A percentile compares a stretch with the other conserved stretches of the same genome.
Evolutionary conservation across 768 basidiomycete genomes (phyloP).

Genomic region (Mycena alexandri): DNA sequence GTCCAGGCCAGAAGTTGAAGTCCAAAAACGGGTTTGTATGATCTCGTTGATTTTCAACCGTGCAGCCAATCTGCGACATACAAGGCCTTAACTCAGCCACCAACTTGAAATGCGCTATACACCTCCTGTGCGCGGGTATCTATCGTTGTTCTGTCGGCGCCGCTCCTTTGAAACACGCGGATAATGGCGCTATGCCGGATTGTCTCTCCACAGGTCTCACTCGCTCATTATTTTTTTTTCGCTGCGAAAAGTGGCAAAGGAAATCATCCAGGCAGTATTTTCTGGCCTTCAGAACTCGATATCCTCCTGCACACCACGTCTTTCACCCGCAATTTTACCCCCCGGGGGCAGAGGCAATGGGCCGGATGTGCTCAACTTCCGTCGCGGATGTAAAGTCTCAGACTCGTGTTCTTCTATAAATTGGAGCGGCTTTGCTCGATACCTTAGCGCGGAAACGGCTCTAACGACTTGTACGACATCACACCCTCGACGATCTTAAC

Average conservation of each 20-base stretch:
- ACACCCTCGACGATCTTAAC: background rate
- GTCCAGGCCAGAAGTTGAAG: too few species aligned
- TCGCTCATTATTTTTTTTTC: background rate
- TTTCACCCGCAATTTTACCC: background rate
- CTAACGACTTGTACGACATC: background rate
- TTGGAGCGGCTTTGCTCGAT: background rate
- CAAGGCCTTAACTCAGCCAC: too few species aligned
- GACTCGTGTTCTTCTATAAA: slow-evolving; percentile 7
- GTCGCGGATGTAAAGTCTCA: background rate
- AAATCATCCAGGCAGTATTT: background rate
- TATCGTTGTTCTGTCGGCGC: background rate
- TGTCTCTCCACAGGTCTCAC: background rate
- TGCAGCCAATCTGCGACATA: too few species aligned
- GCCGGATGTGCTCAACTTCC: background rate
- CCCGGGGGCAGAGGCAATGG: background rate
- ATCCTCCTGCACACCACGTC: too few species aligned
- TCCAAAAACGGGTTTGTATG: too few species aligned
- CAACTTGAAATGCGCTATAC: too few species aligned
- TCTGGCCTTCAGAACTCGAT: too few species aligned
- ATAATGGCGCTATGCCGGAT: background rate
- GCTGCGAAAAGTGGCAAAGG: too few species aligned
- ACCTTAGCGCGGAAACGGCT: background rate
- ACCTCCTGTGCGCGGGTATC: background rate
- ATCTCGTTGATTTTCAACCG: too few species aligned
- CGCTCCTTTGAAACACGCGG: background rate